Evolutionary conservation across 2,329 filamentous ascomycete species (phyloP), one percentile per base, ranked within the genome.

Genomic region (Trichoderma sp.): DNA sequence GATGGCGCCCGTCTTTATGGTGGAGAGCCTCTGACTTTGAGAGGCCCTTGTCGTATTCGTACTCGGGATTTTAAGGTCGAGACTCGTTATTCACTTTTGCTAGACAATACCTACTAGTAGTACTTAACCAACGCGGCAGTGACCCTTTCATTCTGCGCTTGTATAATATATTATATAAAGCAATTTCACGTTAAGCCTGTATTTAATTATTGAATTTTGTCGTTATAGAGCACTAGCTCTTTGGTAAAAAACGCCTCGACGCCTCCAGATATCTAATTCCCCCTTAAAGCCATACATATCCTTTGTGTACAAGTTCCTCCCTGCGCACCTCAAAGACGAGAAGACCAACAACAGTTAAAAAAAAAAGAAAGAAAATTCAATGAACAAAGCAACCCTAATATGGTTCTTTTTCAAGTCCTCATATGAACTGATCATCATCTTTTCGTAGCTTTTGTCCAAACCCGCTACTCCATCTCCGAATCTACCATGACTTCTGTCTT

Each of bases 311-410:
- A 79, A 81, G 28, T 51, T 5, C 79, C 55, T 86, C 85, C 16
- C 87, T 76, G 21, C 43, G 60, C 83, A 83, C 34, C 88, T 86
- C 68, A 86, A 86, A 43, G 18, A 69, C 87, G 80, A 49, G 24
- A 11, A 49, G 21, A 49, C 7, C 5, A 4, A 49, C 1, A 43
- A 18, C 18, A 83, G 34, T 88, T 11, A 11, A 86, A 68, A 86
- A 39, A 69, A 87, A 80, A n/a, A 4, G 24, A 13, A 49, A 49
- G 21, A 24, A 49, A 5, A 21, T 10, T 24, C 11, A 49, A 49
- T 4, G 24, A 13, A 21, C 11, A 21, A 49, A 49, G 18, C 63
- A 79, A 79, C 32, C 83, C 77, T 34, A 84, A 82, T 26, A 16
- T 66, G 26, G 16, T 34, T 46, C 61, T 52, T 26, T 46, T 56